These are phyloP conservation scores for Ceratobasidium sp. DNA, from an alignment of 1,284 basidiomycete genomes.

Conservation along the genomic window DNA sequence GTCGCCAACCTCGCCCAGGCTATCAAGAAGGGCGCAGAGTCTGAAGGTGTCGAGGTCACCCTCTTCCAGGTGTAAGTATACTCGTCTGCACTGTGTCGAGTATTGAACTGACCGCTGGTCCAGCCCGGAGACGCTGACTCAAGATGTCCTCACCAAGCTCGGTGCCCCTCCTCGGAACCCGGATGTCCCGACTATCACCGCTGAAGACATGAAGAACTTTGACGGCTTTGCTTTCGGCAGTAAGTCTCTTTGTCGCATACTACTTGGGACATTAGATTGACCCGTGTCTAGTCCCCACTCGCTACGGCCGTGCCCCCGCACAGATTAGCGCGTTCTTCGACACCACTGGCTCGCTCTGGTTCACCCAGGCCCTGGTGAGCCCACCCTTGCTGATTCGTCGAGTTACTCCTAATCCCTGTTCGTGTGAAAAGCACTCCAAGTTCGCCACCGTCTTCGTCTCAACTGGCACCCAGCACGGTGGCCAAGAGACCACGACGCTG, in stretches of 20 bases:
- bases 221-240: constrained; percentile 46
- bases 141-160: constrained; percentile 63
- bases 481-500: constrained; percentile 48
- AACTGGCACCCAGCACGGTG: constrained; percentile 51
- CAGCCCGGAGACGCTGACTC: constrained; percentile 59
- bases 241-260: background rate
- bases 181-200: constrained; percentile 59
- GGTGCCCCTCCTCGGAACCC: constrained; percentile 56
- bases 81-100: background rate
- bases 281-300: constrained; percentile 56
- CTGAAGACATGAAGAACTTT: constrained; percentile 57
- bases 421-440: constrained; percentile 54
- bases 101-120: background rate
- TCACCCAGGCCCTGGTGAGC: constrained; percentile 56
- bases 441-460: constrained; percentile 56
- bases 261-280: background rate
- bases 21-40: constrained; percentile 46
- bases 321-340: constrained; percentile 63
- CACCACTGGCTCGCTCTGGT: constrained; percentile 60
- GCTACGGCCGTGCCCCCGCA: constrained; percentile 49
- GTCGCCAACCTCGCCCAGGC: constrained; percentile 44
- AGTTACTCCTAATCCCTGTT: constrained; percentile 53
- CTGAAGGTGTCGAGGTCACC: constrained; percentile 46
- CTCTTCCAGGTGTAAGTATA: constrained; percentile 50
- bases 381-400: background rate